Base-by-base conservation (phyloP, 768 basidiomycete species). In the Suillus tomentosus region DNA sequence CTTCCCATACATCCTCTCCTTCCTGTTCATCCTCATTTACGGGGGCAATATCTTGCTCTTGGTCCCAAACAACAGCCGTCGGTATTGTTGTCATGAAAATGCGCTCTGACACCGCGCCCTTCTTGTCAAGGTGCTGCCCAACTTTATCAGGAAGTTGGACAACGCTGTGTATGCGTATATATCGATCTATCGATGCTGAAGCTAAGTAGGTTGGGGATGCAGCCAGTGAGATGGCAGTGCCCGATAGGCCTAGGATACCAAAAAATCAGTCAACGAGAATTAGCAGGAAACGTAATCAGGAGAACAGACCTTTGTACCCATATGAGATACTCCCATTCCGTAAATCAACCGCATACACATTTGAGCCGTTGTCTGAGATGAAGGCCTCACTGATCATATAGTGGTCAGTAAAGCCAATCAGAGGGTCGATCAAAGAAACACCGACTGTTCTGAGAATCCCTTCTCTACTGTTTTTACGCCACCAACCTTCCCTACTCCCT, bases 131-230 rank as follows among this genome's bases (percentile, higher is more conserved):
- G 62, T 80, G 82, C 61, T 82, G 73, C n/a, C 82, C 82, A 1
- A 74, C 76, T 65, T 79, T 73, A 17, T 69, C 17, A 3, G 88
- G 84, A 19, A 84, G 87, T 27, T 85, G 74, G 62, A 80, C 80
- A 4, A 83, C 82, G 67, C 83, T 87, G 72, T 93, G 91, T 51
- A 94, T 76, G 40, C 92, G 86, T 24, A 85, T 75, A 74, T 84
- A 92, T 48, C 90, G 85, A 73, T 94, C 92, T 51, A 86, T 78
- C 17, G 90, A 80, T 1, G 83, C 80, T 0, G 91, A 92, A 2
- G 82, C 85, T 45, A 94, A 70, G 34, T 81, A 67, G 6, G 78
- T 76, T 2, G 85, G 80, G 9, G 87, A 81, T 11, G 83, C 74
- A 2, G 91, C 85, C 37, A 92, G 74, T 3, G 90, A 88, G 13